These are phyloP conservation scores for Cylindricascospora bacillispora DNA, from an alignment of 1,139 yeast species.

Conservation along the genomic window DNA sequence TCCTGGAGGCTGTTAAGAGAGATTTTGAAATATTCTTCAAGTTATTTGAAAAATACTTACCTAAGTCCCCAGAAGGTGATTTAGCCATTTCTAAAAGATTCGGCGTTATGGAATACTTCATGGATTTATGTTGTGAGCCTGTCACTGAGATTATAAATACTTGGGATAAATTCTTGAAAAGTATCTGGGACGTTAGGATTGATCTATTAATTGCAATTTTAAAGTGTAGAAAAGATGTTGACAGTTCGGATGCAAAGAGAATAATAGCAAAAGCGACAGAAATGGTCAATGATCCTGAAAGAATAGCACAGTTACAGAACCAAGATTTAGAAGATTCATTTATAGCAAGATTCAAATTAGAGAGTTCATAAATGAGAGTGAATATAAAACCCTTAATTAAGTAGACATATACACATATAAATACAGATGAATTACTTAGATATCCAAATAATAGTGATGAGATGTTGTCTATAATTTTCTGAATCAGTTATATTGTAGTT, in stretches of 20 bases:
- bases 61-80: slow-evolving; percentile 30
- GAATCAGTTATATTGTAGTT: slow-evolving; percentile 13
- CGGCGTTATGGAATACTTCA: slow-evolving; percentile 58
- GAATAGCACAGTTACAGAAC: slow-evolving; percentile 1
- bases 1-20: slow-evolving; percentile 44
- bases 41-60: slow-evolving; percentile 40
- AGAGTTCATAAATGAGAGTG: too few species aligned
- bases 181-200: slow-evolving; percentile 55
- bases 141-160: slow-evolving; percentile 41
- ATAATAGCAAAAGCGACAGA: slow-evolving; percentile 13
- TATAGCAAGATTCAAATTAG: background rate
- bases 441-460: slow-evolving; percentile 22
- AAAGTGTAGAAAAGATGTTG: slow-evolving; percentile 30
- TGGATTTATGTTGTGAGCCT: slow-evolving; percentile 49
- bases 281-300: slow-evolving; percentile 1
- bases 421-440: slow-evolving; percentile 7
- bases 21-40: slow-evolving; percentile 60
- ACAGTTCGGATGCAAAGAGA: slow-evolving; percentile 19
- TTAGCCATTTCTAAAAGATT: slow-evolving; percentile 30
- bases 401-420: background rate
- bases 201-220: slow-evolving; percentile 46
- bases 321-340: background rate
- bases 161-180: slow-evolving; percentile 45
- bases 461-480: slow-evolving; percentile 5
- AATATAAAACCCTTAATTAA: background rate